phyloP scores from a whole-genome alignment of 2,329 filamentous ascomycete genomes.

The Cordyceps tenuipes region DNA sequence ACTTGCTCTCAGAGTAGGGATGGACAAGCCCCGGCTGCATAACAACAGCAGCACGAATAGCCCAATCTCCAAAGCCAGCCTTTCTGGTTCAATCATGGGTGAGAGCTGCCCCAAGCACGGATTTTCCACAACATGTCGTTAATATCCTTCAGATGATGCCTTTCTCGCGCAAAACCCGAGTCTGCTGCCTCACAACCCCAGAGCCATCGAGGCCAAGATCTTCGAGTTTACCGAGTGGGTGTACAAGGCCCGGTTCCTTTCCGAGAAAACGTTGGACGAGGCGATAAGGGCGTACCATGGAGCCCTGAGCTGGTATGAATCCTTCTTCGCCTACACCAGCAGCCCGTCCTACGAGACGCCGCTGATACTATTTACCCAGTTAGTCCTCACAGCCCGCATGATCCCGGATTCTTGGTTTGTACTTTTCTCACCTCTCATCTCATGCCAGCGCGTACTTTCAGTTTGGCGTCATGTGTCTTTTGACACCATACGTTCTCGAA shows the following conservation, averaged over 20 bases:
- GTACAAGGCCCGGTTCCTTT: background rate
- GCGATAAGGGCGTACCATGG: background rate
- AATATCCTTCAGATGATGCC: background rate
- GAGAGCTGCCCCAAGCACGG: background rate
- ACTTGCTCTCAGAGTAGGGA: background rate
- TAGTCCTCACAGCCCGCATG: background rate
- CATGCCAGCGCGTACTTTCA: background rate
- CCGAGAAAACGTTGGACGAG: background rate
- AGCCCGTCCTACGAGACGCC: background rate
- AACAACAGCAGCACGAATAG: background rate
- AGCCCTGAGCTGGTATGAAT: conserved; percentile 1
- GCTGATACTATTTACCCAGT: conserved; percentile 2
- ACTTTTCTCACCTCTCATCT: background rate
- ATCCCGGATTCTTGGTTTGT: background rate
- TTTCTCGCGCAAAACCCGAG: background rate
- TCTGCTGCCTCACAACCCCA: background rate
- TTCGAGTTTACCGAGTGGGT: conserved; percentile 8
- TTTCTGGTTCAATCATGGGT: conserved; percentile 1
- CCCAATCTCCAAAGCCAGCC: background rate
- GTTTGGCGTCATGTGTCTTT: conserved; percentile 1
- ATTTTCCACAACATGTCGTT: background rate
- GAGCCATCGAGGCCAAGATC: background rate
- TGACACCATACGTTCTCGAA: background rate
- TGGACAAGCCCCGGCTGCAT: background rate
- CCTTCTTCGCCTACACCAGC: conserved; percentile 4